Conservation (phyloP, 768 basidiomycete species). For the Rhodotorula sphaerocarpa region DNA sequence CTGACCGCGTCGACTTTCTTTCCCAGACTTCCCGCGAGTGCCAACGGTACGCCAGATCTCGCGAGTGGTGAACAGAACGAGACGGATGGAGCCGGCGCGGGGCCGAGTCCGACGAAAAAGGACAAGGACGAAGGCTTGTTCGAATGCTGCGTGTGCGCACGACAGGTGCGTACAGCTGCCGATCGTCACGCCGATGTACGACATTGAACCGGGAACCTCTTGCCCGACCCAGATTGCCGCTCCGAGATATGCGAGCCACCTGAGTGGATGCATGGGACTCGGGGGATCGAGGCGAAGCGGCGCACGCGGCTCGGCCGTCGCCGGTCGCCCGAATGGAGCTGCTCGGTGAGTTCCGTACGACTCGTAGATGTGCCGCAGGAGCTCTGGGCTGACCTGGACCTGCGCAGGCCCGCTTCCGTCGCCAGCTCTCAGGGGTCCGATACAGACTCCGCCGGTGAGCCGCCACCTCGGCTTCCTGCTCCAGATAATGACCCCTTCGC, state of each 20-base stretch:
- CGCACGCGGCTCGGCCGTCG: conserved; percentile 3
- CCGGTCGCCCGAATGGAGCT: not conserved
- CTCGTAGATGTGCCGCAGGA: not conserved
- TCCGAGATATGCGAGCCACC: conserved; percentile 27
- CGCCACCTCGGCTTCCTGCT: too few relatives aligned
- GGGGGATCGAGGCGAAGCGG: conserved; percentile 11
- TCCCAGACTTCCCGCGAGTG: not conserved
- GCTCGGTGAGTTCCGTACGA: not conserved
- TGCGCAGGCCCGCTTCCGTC: conserved; percentile 3
- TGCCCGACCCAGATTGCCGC: conserved; percentile 13
- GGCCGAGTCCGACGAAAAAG: conserved; percentile 24
- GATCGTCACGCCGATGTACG: not conserved
- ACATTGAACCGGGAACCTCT: not conserved
- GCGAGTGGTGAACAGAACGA: not conserved
- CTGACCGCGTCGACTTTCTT: not conserved
- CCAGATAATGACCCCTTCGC: not conserved
- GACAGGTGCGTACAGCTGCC: conserved; percentile 1
- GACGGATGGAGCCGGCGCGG: too few relatives aligned
- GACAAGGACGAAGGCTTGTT: conserved; percentile 30
- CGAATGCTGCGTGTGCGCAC: conserved; percentile 20
- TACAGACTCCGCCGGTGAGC: conserved; percentile 1
- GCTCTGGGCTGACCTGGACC: fast-evolving
- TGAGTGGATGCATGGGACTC: conserved; percentile 29
- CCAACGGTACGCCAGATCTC: not conserved
- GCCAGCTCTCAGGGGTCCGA: conserved; percentile 19